Percentiles rank a stretch among this genome's conserved stretches.
phyloP scores from a whole-genome alignment of 2,329 filamentous ascomycete species.

The Parastagonospora avenae region DNA sequence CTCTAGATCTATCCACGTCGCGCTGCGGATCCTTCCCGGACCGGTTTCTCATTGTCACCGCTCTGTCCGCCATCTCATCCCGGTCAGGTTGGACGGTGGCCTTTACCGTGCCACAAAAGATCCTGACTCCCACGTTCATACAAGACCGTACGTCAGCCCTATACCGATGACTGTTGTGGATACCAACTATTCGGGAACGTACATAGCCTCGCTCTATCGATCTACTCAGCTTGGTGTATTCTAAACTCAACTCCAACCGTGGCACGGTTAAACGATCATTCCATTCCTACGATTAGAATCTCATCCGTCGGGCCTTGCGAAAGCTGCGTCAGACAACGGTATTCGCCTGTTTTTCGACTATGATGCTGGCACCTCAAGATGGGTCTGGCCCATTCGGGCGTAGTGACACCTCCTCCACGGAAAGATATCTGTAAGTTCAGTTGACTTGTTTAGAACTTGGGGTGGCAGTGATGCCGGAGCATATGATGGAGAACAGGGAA shows the following conservation, averaged over 20 bases:
- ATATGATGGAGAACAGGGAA: constrained; percentile 1
- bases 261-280: constrained; percentile 8
- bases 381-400: constrained; percentile 16
- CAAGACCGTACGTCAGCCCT: constrained; percentile 26
- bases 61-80: constrained; percentile 10
- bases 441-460: constrained; percentile 12
- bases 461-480: constrained; percentile 19
- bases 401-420: constrained; percentile 11
- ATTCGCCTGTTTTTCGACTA: constrained; percentile 14
- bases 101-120: constrained; percentile 11
- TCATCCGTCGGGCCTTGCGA: constrained; percentile 8
- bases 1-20: constrained; percentile 17
- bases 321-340: constrained; percentile 11
- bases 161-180: constrained; percentile 21
- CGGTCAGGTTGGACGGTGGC: constrained; percentile 2
- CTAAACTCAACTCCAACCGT: constrained; percentile 10
- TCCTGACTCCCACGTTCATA: constrained; percentile 7
- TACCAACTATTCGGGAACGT: constrained; percentile 11
- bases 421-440: constrained; percentile 19
- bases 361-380: constrained; percentile 18
- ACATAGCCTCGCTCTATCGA: constrained; percentile 25
- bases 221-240: constrained; percentile 21
- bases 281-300: constrained; percentile 13
- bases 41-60: constrained; percentile 14
- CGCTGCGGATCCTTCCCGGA: constrained; percentile 8